phyloP scores from a whole-genome alignment of 148 eudicot genomes.

The Chenopodium quinoa region DNA sequence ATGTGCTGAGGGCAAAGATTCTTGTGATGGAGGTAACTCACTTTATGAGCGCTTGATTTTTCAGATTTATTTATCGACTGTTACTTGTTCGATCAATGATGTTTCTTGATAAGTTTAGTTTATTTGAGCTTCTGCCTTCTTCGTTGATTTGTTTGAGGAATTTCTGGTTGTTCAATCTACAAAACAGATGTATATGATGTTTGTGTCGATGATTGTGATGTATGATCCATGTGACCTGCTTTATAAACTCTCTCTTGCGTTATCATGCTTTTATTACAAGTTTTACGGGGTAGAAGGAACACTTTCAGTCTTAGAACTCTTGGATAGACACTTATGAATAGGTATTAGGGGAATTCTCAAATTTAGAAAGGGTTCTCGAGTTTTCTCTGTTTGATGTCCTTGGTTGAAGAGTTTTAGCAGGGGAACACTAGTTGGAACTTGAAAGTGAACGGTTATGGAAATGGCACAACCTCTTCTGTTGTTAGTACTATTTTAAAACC shows the following conservation, averaged over 20 bases:
- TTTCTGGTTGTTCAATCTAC: not conserved
- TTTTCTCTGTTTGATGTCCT: not conserved
- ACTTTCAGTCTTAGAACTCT: too few species aligned
- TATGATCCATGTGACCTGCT: not conserved
- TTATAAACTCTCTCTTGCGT: not conserved
- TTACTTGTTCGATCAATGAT: not conserved
- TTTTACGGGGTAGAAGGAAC: not conserved
- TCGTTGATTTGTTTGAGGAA: not conserved
- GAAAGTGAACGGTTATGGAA: not conserved
- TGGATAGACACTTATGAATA: not conserved
- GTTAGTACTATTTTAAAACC: too few species aligned
- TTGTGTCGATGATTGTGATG: not conserved
- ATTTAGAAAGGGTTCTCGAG: not conserved
- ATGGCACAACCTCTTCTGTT: not conserved
- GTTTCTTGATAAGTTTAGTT: too few species aligned
- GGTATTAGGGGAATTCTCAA: not conserved
- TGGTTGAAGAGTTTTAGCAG: not conserved
- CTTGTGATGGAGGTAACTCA: slow-evolving; percentile 87
- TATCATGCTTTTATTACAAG: not conserved
- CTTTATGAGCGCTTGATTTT: not conserved
- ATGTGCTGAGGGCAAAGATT: slow-evolving; percentile 73
- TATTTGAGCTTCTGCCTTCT: too few species aligned
- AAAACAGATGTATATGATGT: not conserved
- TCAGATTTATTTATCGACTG: not conserved
- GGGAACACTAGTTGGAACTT: not conserved